Conservation (phyloP, 2,329 filamentous ascomycete species). For the Talaromyces sp. region DNA sequence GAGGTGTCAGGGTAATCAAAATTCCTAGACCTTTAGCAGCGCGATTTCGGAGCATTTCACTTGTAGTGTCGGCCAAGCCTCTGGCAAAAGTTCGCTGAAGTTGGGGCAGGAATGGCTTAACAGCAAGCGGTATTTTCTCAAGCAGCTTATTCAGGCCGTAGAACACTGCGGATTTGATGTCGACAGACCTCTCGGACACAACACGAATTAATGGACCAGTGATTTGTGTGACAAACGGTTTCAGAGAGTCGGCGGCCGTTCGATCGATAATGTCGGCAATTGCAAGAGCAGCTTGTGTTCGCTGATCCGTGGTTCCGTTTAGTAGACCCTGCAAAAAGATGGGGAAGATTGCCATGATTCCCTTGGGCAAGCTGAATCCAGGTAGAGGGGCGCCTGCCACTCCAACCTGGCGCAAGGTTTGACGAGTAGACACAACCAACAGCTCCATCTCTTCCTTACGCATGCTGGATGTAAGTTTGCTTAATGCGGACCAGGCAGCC, state of each 20-base stretch:
- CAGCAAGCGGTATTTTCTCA: constrained; percentile 90
- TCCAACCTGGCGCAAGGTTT: constrained; percentile 81
- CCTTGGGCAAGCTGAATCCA: constrained; percentile 88
- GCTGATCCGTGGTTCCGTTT: constrained; percentile 89
- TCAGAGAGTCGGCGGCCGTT: constrained; percentile 78
- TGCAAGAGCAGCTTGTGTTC: constrained; percentile 83
- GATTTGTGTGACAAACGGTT: constrained; percentile 94
- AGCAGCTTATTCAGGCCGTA: constrained; percentile 90
- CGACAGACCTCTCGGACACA: constrained; percentile 90
- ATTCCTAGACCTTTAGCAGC: constrained; percentile 93
- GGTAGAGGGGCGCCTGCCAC: constrained; percentile 77
- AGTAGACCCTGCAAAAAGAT: constrained; percentile 98
- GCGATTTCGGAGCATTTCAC: constrained; percentile 77
- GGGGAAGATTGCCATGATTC: constrained; percentile 90
- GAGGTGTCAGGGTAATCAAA: constrained; percentile 88
- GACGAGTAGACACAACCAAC: constrained; percentile 77
- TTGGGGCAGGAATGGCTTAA: constrained; percentile 96
- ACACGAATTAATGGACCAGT: constrained; percentile 97
- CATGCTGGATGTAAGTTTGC: constrained; percentile 78
- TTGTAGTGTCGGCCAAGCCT: constrained; percentile 86
- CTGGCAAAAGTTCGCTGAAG: constrained; percentile 96
- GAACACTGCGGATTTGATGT: constrained; percentile 90
- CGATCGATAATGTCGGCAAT: constrained; percentile 95
- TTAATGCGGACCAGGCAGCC: constrained; percentile 80
- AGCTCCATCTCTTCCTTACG: constrained; percentile 98